A percentile compares a stretch with the other conserved stretches of the same genome.
These are phyloP conservation scores for Dendrostoma leiphaemia DNA, from an alignment of 2,329 filamentous ascomycete species.

Conservation along the genomic window DNA sequence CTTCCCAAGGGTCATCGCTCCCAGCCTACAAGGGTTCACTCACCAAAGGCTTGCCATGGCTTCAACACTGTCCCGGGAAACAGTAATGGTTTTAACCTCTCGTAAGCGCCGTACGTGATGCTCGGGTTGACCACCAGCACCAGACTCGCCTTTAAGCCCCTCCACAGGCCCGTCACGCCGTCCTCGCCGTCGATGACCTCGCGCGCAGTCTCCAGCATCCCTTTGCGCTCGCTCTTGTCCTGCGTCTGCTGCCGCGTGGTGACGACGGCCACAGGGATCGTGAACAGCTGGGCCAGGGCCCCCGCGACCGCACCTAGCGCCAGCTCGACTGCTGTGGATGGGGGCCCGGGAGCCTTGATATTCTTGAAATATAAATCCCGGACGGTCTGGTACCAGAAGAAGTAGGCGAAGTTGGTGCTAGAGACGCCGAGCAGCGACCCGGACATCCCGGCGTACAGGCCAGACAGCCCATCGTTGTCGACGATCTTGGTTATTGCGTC, in stretches of 20 bases:
- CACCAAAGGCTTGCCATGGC: slow-evolving; percentile 88
- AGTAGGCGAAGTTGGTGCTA: slow-evolving; percentile 98
- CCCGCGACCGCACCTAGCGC: slow-evolving; percentile 83
- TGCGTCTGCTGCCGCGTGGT: slow-evolving; percentile 97
- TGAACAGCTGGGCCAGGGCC: slow-evolving; percentile 90
- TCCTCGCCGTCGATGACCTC: slow-evolving; percentile 92
- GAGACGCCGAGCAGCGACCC: slow-evolving; percentile 88
- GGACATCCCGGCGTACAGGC: slow-evolving; percentile 85
- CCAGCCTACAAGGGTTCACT: slow-evolving; percentile 48
- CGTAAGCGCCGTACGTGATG: slow-evolving; percentile 96
- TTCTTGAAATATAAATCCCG: slow-evolving; percentile 73
- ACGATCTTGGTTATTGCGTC: slow-evolving; percentile 87
- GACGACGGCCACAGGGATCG: slow-evolving; percentile 92
- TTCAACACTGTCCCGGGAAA: slow-evolving; percentile 72
- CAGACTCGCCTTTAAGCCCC: slow-evolving; percentile 91
- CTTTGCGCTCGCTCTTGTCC: slow-evolving; percentile 77
- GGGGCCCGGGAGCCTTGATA: slow-evolving; percentile 49
- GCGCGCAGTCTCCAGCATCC: slow-evolving; percentile 79
- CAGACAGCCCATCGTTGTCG: slow-evolving; percentile 72
- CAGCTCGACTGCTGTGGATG: slow-evolving; percentile 80
- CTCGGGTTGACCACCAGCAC: slow-evolving; percentile 94
- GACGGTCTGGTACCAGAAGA: slow-evolving; percentile 96
- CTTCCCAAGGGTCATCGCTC: background rate
- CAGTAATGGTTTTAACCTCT: slow-evolving; percentile 74
- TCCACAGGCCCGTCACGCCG: slow-evolving; percentile 85